These are phyloP conservation scores for Venturia pyrina DNA, from an alignment of 2,329 filamentous ascomycete genomes.

Conservation along the genomic window DNA sequence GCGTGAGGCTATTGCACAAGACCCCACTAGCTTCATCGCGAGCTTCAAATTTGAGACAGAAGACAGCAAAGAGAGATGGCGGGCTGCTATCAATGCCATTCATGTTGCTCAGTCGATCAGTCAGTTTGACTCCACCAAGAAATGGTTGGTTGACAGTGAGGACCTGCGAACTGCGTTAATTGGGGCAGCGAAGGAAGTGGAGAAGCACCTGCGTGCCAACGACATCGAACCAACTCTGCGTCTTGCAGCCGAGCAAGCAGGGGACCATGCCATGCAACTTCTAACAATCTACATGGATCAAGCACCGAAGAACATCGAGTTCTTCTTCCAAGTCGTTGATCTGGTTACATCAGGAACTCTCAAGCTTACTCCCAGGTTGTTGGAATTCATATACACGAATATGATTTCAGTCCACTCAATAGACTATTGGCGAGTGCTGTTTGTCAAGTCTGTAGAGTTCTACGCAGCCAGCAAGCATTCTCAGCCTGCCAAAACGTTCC, in stretches of 20 bases:
- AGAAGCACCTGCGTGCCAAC: conserved; percentile 61
- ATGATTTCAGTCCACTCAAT: conserved; percentile 78
- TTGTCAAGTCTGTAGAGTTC: conserved; percentile 77
- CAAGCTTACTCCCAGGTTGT: conserved; percentile 63
- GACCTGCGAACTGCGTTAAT: conserved; percentile 50
- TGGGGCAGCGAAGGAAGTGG: conserved; percentile 64
- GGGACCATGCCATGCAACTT: conserved; percentile 77
- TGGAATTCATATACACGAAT: conserved; percentile 71
- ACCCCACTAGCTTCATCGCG: conserved; percentile 62
- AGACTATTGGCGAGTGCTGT: conserved; percentile 72
- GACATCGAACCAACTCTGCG: conserved; percentile 60
- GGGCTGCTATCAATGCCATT: conserved; percentile 76
- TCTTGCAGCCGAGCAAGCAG: conserved; percentile 77
- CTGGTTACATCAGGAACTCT: conserved; percentile 75
- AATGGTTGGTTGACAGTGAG: conserved; percentile 53
- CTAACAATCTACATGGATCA: conserved; percentile 71
- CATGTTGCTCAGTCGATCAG: conserved; percentile 75
- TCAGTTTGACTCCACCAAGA: conserved; percentile 51
- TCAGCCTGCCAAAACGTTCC: conserved; percentile 86
- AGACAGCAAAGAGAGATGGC: conserved; percentile 57
- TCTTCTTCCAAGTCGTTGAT: conserved; percentile 76
- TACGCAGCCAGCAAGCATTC: conserved; percentile 60
- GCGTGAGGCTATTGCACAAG: conserved; percentile 62
- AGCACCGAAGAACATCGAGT: conserved; percentile 67
- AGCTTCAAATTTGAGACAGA: conserved; percentile 51